These are phyloP conservation scores for Rhodotorula sp. DNA, from an alignment of 1,284 basidiomycete species.

Conservation along the genomic window DNA sequence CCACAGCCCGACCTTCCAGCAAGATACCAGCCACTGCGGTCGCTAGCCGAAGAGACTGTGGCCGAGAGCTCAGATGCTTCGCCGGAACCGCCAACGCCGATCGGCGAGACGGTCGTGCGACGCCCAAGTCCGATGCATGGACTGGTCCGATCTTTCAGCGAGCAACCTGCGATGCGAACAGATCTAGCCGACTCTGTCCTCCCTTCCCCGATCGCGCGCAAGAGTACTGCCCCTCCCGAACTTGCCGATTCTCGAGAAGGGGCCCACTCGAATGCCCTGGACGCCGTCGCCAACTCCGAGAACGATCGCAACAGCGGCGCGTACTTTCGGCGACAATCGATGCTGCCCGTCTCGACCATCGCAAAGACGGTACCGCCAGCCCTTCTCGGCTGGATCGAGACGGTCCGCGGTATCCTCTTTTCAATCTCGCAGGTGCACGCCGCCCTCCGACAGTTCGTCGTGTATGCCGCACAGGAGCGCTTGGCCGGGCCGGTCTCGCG, in stretches of 20 bases:
- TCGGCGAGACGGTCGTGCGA: not conserved
- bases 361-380: conserved; percentile 70
- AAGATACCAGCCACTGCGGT: not conserved
- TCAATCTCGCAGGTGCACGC: conserved; percentile 89
- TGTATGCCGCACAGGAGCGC: conserved; percentile 82
- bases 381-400: conserved; percentile 75
- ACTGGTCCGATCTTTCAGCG: conserved; percentile 12
- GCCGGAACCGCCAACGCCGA: not conserved
- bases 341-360: conserved; percentile 66
- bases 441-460: conserved; percentile 82
- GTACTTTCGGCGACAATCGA: conserved; percentile 83
- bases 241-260: too few relatives aligned
- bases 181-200: not conserved
- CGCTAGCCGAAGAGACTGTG: conserved; percentile 4
- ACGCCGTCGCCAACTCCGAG: conserved; percentile 61
- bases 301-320: conserved; percentile 65
- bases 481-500: conserved; percentile 74
- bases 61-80: not conserved
- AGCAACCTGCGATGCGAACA: not conserved
- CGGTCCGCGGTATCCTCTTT: conserved; percentile 86
- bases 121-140: not conserved
- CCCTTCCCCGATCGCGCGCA: not conserved
- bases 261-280: conserved; percentile 49
- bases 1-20: conserved; percentile 5
- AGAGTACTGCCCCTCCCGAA: not conserved